Percentiles rank a stretch among this genome's conserved stretches.
These are phyloP conservation scores for Calophaca sinica DNA, from an alignment of 306 rosid species.

Conservation along the genomic window DNA sequence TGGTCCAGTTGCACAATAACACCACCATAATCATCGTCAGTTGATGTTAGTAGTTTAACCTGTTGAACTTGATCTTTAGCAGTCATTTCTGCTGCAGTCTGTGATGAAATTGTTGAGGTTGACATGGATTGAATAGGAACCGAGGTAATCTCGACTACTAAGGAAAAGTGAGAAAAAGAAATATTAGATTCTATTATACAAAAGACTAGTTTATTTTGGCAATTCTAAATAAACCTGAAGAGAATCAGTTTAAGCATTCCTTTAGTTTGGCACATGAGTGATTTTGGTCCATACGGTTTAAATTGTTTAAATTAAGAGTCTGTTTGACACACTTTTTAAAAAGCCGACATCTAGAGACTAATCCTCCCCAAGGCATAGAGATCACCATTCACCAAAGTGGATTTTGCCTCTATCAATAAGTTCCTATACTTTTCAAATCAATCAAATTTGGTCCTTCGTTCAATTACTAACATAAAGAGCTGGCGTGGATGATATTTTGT, in stretches of 20 bases:
- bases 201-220: slow-evolving; percentile 12
- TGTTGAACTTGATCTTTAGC: slow-evolving; percentile 50
- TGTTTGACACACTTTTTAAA: too few species aligned
- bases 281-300: too few species aligned
- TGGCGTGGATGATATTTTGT: too few species aligned
- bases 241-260: slow-evolving; percentile 31
- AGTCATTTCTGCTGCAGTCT: slow-evolving; percentile 40
- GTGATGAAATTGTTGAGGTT: slow-evolving; percentile 41
- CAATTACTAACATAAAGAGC: too few species aligned
- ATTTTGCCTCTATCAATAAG: too few species aligned
- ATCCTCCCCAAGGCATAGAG: too few species aligned
- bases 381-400: too few species aligned
- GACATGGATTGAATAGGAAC: slow-evolving; percentile 43
- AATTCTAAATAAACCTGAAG: slow-evolving; percentile 4
- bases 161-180: neutral
- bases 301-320: too few species aligned
- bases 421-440: too few species aligned
- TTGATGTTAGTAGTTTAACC: slow-evolving; percentile 56
- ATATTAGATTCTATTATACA: neutral
- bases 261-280: too few species aligned
- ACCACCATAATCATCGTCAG: slow-evolving; percentile 72
- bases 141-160: slow-evolving; percentile 40
- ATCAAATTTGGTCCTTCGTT: too few species aligned
- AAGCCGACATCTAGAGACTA: too few species aligned
- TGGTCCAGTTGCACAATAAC: slow-evolving; percentile 69